Evolutionary conservation across 2,329 filamentous ascomycete genomes (phyloP).

Genomic region (Chrysoporthe austroafricana): DNA sequence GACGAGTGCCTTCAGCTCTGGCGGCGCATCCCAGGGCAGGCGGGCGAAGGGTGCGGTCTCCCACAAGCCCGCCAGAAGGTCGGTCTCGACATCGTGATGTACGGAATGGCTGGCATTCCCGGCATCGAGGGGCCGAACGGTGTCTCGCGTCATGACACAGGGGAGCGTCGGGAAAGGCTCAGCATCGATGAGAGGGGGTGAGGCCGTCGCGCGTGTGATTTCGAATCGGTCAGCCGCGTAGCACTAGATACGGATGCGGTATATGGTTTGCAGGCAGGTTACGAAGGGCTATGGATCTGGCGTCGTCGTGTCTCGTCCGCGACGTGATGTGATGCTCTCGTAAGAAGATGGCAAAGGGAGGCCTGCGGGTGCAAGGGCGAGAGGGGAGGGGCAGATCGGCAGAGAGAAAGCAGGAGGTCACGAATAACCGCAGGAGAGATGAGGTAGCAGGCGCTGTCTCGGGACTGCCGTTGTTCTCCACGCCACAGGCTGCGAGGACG

Average conservation of each 20-base stretch:
- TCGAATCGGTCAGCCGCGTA: background rate
- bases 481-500: background rate
- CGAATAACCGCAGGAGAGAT: background rate
- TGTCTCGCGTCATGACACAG: constrained; percentile 56
- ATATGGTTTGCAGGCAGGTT: background rate
- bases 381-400: background rate
- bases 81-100: constrained; percentile 43
- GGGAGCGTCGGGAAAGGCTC: constrained; percentile 7
- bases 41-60: constrained; percentile 62
- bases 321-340: background rate
- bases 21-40: constrained; percentile 63
- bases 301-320: background rate
- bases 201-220: background rate
- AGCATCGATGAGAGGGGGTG: constrained; percentile 9
- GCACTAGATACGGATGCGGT: background rate
- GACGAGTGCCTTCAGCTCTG: constrained; percentile 58
- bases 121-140: constrained; percentile 41
- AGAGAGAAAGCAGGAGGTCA: background rate
- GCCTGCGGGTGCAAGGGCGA: background rate
- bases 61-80: constrained; percentile 63
- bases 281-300: background rate
- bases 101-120: constrained; percentile 34
- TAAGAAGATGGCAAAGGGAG: background rate
- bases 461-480: background rate
- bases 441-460: background rate